Evolutionary conservation across 2,329 filamentous ascomycete genomes (phyloP).

Genomic region (Trichoderma atrobrunneum): DNA sequence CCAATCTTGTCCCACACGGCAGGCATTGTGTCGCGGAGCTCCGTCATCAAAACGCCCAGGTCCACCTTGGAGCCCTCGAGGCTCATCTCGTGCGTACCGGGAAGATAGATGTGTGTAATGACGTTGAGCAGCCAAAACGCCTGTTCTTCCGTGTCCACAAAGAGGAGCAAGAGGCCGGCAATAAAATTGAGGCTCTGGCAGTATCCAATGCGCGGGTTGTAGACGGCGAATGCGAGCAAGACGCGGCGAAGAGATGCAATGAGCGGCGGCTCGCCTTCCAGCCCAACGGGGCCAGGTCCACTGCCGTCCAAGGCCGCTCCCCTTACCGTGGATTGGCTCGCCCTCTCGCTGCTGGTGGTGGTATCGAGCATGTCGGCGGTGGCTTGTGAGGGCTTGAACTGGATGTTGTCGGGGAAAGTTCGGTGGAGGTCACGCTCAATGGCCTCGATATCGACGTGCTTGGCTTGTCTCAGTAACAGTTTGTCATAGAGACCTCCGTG

Average conservation of each 20-base stretch:
- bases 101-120: slow-evolving; percentile 82
- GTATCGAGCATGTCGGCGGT: slow-evolving; percentile 30
- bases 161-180: slow-evolving; percentile 82
- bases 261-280: slow-evolving; percentile 66
- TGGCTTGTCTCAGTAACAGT: slow-evolving; percentile 62
- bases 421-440: slow-evolving; percentile 92
- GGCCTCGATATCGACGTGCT: slow-evolving; percentile 75
- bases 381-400: slow-evolving; percentile 66
- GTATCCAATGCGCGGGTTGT: slow-evolving; percentile 90
- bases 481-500: slow-evolving; percentile 74
- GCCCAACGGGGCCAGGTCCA: slow-evolving; percentile 33
- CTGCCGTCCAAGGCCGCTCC: slow-evolving; percentile 34
- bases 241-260: slow-evolving; percentile 80
- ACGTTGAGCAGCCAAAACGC: slow-evolving; percentile 91
- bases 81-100: slow-evolving; percentile 86
- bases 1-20: slow-evolving; percentile 85
- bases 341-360: slow-evolving; percentile 31
- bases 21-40: slow-evolving; percentile 78
- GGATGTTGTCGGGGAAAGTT: slow-evolving; percentile 91
- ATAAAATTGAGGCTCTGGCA: slow-evolving; percentile 96
- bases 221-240: slow-evolving; percentile 82
- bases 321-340: slow-evolving; percentile 39
- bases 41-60: slow-evolving; percentile 86
- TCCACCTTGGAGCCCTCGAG: slow-evolving; percentile 92
- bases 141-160: slow-evolving; percentile 84